phyloP scores from a whole-genome alignment of 108 stramenopile genomes.

The Nitzschia putrida region DNA sequence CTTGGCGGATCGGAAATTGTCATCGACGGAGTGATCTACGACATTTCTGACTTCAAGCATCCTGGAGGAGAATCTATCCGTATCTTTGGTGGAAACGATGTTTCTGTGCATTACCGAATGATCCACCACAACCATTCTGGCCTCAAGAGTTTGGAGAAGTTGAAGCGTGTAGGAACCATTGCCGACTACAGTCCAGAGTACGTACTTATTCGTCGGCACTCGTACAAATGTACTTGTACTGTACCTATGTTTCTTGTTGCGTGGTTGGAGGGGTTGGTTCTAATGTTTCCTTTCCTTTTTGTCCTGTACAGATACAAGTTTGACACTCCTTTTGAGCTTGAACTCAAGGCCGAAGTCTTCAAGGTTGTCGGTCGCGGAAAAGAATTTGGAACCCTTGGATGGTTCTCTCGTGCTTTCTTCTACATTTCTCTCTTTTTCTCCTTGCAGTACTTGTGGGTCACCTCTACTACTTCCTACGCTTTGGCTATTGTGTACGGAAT shows the following conservation, averaged over 20 bases:
- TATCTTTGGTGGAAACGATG: constrained; percentile 90
- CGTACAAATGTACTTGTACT: too few relatives aligned
- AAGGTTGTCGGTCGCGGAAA: constrained; percentile 84
- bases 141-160: constrained; percentile 82
- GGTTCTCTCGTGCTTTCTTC: constrained; percentile 61
- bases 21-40: constrained; percentile 81
- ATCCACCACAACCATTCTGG: constrained; percentile 88
- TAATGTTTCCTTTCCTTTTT: neutral
- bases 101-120: constrained; percentile 88
- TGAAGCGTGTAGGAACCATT: constrained; percentile 76
- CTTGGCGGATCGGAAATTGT: constrained; percentile 59
- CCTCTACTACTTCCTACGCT: constrained; percentile 44
- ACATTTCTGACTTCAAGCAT: constrained; percentile 74
- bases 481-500: constrained; percentile 79
- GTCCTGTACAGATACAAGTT: constrained; percentile 66
- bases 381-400: constrained; percentile 84
- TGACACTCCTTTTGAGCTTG: constrained; percentile 83
- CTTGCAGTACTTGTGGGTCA: constrained; percentile 73
- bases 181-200: constrained; percentile 64
- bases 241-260: neutral
- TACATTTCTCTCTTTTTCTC: constrained; percentile 72
- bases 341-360: constrained; percentile 86
- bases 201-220: too few relatives aligned
- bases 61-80: constrained; percentile 82
- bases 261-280: neutral